Evolutionary conservation across 371 early-diverging fungal genomes (phyloP).

Genomic region (Furculomyces boomerangus): DNA sequence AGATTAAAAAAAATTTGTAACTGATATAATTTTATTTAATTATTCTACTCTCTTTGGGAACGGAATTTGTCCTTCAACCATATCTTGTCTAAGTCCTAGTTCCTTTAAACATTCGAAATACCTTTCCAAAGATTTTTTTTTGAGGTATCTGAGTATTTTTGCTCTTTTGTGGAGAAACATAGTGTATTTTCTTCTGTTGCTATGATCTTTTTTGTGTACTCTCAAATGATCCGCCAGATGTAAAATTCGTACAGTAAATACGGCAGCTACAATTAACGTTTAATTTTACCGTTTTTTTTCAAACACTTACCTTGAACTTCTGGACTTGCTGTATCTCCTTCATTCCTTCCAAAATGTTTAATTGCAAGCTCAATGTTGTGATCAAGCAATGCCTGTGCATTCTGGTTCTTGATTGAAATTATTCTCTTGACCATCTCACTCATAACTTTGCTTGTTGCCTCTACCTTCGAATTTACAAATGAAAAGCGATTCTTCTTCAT

Average conservation of each 20-base stretch:
- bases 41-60: conserved; percentile 15
- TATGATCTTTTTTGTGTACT: conserved; percentile 65
- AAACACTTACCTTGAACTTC: conserved; percentile 81
- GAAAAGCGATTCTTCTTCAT: neutral
- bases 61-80: conserved; percentile 25
- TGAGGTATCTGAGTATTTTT: conserved; percentile 73
- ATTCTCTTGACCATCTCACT: conserved; percentile 57
- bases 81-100: conserved; percentile 44
- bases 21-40: too few relatives aligned
- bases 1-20: too few relatives aligned
- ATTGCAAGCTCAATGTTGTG: conserved; percentile 61
- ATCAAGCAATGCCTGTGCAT: conserved; percentile 44
- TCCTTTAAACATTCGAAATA: conserved; percentile 47
- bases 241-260: conserved; percentile 76
- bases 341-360: conserved; percentile 53
- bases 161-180: conserved; percentile 62
- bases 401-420: conserved; percentile 57
- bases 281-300: too few relatives aligned
- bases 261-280: conserved; percentile 71
- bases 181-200: conserved; percentile 64
- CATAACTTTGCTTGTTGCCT: conserved; percentile 2
- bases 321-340: conserved; percentile 77
- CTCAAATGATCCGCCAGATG: conserved; percentile 63
- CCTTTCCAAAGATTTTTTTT: conserved; percentile 46
- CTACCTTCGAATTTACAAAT: neutral